Conservation (phyloP, 495 filamentous ascomycete genomes). For the Filosporella fistucella region DNA sequence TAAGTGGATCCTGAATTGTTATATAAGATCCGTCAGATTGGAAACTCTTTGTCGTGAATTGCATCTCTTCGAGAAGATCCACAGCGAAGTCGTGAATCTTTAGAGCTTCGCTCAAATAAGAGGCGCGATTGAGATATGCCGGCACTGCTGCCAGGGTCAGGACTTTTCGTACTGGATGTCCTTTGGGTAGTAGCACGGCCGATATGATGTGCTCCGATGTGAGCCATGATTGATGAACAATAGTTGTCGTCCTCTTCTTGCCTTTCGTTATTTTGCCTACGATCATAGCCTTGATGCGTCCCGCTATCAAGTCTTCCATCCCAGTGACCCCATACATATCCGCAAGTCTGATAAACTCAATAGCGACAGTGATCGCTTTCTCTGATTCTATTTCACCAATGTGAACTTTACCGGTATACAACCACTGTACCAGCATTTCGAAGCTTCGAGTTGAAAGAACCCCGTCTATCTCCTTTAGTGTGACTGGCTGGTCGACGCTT, state of each 20-base stretch:
- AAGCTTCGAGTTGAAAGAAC: constrained; percentile 12
- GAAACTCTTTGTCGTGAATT: constrained; percentile 6
- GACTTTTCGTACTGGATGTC: constrained; percentile 22
- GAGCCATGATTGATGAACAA: too few species aligned
- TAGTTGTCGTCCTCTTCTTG: constrained; percentile 14
- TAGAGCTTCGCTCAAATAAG: constrained; percentile 16
- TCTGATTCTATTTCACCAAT: constrained; percentile 18
- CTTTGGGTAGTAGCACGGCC: constrained; percentile 18
- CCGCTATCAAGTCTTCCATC: constrained; percentile 21
- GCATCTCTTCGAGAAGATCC: constrained; percentile 26
- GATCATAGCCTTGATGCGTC: constrained; percentile 21
- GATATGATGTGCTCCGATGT: constrained; percentile 22
- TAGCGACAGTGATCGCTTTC: constrained; percentile 18
- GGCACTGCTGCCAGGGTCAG: constrained; percentile 23
- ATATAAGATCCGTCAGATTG: neutral
- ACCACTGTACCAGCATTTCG: constrained; percentile 28
- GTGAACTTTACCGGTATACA: constrained; percentile 21
- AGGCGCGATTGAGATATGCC: constrained; percentile 16
- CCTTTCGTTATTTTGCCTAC: constrained; percentile 14
- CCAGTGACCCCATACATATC: constrained; percentile 23
- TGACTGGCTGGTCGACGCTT: neutral
- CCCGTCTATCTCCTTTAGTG: neutral
- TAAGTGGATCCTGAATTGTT: constrained; percentile 17
- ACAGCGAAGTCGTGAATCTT: constrained; percentile 22
- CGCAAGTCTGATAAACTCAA: constrained; percentile 28